Evolutionary conservation across 495 filamentous ascomycete species (phyloP), one percentile per base, ranked within the genome.

Genomic region (Lasiosphaeria ovina): DNA sequence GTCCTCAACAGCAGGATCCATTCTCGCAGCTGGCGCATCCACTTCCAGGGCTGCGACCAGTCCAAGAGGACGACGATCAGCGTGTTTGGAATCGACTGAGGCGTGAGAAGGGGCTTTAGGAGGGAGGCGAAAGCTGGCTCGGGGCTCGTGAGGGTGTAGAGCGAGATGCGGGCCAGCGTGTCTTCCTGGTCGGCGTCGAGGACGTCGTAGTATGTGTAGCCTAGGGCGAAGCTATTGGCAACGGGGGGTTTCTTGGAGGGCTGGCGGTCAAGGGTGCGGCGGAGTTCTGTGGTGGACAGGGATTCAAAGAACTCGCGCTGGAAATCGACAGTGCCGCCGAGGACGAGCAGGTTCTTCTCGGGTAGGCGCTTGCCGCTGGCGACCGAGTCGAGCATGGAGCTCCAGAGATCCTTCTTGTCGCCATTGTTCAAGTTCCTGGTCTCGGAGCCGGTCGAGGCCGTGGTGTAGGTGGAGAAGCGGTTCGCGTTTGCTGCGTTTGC

Each of bases 111-210:
- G 9, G 92, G 91, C 69, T 87, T 85, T 42, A 97, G 79, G 53
- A 98, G 86, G 17, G 89, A 88, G 47, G 89, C 86, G 70, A 97
- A 97, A 17, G 90, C 83, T 38, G 86, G 85, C 35, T 89, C 89
- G 9, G 92, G 91, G 69, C 87, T 88, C 44, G 88, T 87, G 54
- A 98, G 87, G 42, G 96, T 86, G 77, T 96, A 94, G 40, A 96
- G 81, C 16, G 92, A 96, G 60, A 98, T 87, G 59, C 93, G 90
- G 51, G 93, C 93, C 69, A 98, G 82, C 33, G 87, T 92, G 79
- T 97, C 93, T 84, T 98, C 93, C 67, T 95, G 91, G 70, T 98
- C 93, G 57, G 92, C 88, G 77, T 97, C 93, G 35, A 96, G 78
- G 45, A 98, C 91, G 77, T 98, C 92, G 69, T 91, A 89, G 72